Percentiles rank a stretch among this genome's conserved stretches.
These are phyloP conservation scores for Aegilops longissima DNA, from an alignment of 176 grass and related monocot genomes.

Conservation along the genomic window DNA sequence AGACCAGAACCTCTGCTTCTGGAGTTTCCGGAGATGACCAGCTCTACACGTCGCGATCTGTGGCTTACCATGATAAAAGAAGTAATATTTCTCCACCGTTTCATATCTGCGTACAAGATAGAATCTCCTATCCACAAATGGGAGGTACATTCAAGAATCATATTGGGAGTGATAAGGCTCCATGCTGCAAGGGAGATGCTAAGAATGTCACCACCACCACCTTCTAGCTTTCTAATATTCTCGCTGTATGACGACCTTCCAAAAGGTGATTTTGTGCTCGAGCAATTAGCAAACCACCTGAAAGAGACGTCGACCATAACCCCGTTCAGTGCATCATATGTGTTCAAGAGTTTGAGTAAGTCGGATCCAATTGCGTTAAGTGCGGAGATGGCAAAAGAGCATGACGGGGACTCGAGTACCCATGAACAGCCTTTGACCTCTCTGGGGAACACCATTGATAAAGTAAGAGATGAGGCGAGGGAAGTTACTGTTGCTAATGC, in stretches of 20 bases:
- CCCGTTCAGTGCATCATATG: slow-evolving; percentile 57
- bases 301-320: slow-evolving; percentile 64
- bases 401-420: slow-evolving; percentile 35
- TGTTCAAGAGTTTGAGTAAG: slow-evolving; percentile 67
- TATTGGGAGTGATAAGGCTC: slow-evolving; percentile 82
- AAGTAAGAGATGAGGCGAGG: slow-evolving; percentile 71
- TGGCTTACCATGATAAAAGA: slow-evolving; percentile 89
- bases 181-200: slow-evolving; percentile 89
- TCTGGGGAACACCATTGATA: slow-evolving; percentile 57
- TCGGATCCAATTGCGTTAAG: slow-evolving; percentile 21
- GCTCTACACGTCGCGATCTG: slow-evolving; percentile 83
- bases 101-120: slow-evolving; percentile 62
- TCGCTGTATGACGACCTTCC: slow-evolving; percentile 72
- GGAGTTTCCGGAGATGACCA: slow-evolving; percentile 89
- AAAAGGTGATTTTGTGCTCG: slow-evolving; percentile 84
- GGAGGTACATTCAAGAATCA: slow-evolving; percentile 69
- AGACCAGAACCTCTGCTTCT: slow-evolving; percentile 85
- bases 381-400: slow-evolving; percentile 40
- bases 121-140: slow-evolving; percentile 61
- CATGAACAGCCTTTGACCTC: slow-evolving; percentile 41
- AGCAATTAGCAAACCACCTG: slow-evolving; percentile 70
- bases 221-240: slow-evolving; percentile 78
- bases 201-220: slow-evolving; percentile 68
- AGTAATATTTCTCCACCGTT: slow-evolving; percentile 68
- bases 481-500: slow-evolving; percentile 63